Evolutionary conservation across 2,329 filamentous ascomycete species (phyloP), one percentile per base, ranked within the genome.

Genomic region (Lecanicillium sp.): DNA sequence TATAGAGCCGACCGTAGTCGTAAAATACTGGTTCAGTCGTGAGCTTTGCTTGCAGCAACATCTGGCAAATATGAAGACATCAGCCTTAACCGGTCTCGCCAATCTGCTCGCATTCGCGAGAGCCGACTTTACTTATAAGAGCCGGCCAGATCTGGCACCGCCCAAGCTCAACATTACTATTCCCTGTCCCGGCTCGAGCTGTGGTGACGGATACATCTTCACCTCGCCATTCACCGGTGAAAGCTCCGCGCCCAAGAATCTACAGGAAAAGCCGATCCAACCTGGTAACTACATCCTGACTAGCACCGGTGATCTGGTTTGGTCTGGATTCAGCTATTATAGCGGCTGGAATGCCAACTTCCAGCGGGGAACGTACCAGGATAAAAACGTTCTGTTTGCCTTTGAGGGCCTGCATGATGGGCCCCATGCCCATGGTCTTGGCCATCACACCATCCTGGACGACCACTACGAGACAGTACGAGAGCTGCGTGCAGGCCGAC

Each of bases 271-370:
- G 17, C 44, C 44, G 10, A 15, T 17, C 6, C 75, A 78, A 56
- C 64, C 72, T 1, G 74, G 64, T 0, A 69, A 73, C 0, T 79
- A 79, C 56, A 79, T 79, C 51, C 70, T 77, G 51, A 67, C 67
- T 7, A 68, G 75, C 53, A 60, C 73, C 24, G 75, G 75, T 1
- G 74, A 78, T 42, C 64, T 81, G 0, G 65, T 81, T 19, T 81
- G 76, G 76, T 79, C 76, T 1, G 74, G 77, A 2, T 75, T 75
- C 46, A 69, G 67, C 4, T 71, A 73, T 55, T 77, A 71, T 54
- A 71, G 68, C 26, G 72, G 72, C 56, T 78, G 74, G 71, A 59
- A 69, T 1, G 70, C 70, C 51, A 79, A 79, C 56, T 79, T 81
- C 60, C 75, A 75, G 51, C 67, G 66, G 2, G 70, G 63, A 0